Percentiles rank a stretch among this genome's conserved stretches.
phyloP scores from a whole-genome alignment of 2,329 filamentous ascomycete genomes.

The Penicillium sp. region DNA sequence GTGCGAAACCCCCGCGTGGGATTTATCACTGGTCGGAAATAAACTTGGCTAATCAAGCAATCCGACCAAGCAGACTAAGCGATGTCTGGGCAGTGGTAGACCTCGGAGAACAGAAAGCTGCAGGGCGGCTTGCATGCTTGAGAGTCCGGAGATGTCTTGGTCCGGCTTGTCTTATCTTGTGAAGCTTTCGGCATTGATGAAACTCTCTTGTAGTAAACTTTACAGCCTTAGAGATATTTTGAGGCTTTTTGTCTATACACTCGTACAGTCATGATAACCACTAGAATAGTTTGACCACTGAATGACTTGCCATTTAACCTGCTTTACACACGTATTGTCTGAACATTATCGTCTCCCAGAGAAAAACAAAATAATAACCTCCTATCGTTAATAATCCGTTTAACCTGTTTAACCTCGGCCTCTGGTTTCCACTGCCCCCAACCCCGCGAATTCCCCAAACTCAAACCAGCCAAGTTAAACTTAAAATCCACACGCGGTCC shows the following conservation, averaged over 20 bases:
- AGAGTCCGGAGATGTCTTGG: background rate
- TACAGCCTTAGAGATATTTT: too few relatives aligned
- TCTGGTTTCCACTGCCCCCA: background rate
- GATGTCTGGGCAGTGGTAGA: background rate
- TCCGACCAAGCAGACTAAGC: constrained; percentile 1
- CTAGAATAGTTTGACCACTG: too few relatives aligned
- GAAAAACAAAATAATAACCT: background rate
- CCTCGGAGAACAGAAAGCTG: background rate
- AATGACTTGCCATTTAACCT: background rate
- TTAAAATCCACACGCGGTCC: constrained; percentile 3
- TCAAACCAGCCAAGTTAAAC: constrained; percentile 4
- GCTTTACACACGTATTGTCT: background rate
- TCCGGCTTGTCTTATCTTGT: background rate
- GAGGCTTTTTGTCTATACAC: background rate
- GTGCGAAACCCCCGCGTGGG: constrained; percentile 1
- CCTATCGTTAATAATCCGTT: too few relatives aligned
- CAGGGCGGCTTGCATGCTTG: background rate
- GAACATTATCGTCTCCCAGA: too few relatives aligned
- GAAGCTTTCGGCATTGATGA: background rate
- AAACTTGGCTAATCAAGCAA: background rate
- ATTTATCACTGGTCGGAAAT: background rate
- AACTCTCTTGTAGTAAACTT: background rate
- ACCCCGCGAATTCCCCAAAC: constrained; percentile 8
- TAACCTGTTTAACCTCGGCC: background rate
- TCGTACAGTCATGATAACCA: background rate